phyloP scores from a whole-genome alignment of 2,329 filamentous ascomycete species.

The Aureobasidium lini region DNA sequence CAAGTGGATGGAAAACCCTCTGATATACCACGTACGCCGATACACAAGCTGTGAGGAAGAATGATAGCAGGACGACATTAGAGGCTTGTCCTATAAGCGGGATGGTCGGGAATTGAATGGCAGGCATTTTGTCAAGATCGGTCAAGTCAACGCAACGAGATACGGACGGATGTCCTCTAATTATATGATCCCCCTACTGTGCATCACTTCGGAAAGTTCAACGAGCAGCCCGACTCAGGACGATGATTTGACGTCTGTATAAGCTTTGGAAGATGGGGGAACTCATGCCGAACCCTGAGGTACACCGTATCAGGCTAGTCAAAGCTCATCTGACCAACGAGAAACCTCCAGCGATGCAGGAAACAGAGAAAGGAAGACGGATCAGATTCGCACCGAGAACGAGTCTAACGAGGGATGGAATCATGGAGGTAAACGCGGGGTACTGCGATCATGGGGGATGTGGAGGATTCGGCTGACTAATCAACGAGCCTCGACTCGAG shows the following conservation, averaged over 20 bases:
- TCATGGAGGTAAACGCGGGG: not conserved
- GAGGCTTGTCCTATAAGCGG: not conserved
- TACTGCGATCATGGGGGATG: not conserved
- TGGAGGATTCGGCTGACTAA: not conserved
- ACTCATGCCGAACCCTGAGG: not conserved
- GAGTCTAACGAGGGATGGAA: not conserved
- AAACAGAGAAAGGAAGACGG: not conserved
- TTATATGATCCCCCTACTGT: too few relatives aligned
- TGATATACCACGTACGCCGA: slow-evolving; percentile 22
- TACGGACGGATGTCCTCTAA: too few relatives aligned
- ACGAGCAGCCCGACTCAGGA: not conserved
- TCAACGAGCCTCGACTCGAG: not conserved
- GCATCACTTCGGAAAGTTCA: too few relatives aligned
- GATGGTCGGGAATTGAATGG: not conserved
- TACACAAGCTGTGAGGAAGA: slow-evolving; percentile 1
- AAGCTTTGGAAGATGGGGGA: not conserved
- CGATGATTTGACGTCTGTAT: not conserved
- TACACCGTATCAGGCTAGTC: not conserved
- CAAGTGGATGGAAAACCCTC: slow-evolving; percentile 21
- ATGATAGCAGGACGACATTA: not conserved
- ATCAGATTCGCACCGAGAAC: not conserved
- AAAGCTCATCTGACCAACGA: not conserved
- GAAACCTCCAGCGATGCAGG: not conserved
- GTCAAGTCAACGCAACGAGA: not conserved
- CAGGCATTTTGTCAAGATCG: not conserved